Evolutionary conservation across 331 rosid species (phyloP).

Genomic region (Dryas integrifolia): DNA sequence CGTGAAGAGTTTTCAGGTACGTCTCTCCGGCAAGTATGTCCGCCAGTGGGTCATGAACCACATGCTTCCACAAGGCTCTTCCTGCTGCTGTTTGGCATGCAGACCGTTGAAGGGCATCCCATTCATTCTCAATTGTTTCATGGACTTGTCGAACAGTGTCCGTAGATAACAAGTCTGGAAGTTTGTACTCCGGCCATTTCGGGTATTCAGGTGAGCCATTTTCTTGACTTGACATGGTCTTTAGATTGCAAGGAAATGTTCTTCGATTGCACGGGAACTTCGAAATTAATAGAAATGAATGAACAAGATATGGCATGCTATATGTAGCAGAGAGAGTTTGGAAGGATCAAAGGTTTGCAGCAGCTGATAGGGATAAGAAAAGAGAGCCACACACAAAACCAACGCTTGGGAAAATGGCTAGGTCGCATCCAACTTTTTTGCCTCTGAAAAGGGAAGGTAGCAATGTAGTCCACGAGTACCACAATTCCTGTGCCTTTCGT

Average conservation of each 20-base stretch:
- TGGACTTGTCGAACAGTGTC: constrained; percentile 63
- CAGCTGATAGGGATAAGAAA: constrained; percentile 65
- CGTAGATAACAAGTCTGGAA: constrained; percentile 58
- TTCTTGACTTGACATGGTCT: constrained; percentile 63
- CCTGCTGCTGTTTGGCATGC: constrained; percentile 94
- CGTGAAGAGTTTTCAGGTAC: constrained; percentile 68
- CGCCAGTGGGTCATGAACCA: constrained; percentile 74
- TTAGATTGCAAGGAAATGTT: constrained; percentile 28
- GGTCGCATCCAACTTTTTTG: constrained; percentile 48
- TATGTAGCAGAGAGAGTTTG: constrained; percentile 31
- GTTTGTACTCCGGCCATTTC: constrained; percentile 63
- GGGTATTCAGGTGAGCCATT: constrained; percentile 45
- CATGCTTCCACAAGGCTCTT: constrained; percentile 92
- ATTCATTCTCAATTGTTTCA: constrained; percentile 65
- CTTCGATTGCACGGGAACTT: constrained; percentile 26
- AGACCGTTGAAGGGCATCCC: constrained; percentile 76
- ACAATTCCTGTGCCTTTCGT: constrained; percentile 34
- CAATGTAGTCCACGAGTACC: constrained; percentile 75
- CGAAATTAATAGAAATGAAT: constrained; percentile 31
- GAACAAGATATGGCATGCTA: constrained; percentile 55
- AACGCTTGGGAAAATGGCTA: constrained; percentile 48
- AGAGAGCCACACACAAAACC: constrained; percentile 90
- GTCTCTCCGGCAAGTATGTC: constrained; percentile 78
- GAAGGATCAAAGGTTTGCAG: constrained; percentile 10
- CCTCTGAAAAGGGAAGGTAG: constrained; percentile 55